Percentiles rank a stretch among this genome's conserved stretches.
phyloP scores from a whole-genome alignment of 2,329 filamentous ascomycete species.

The Fusarium sp. region DNA sequence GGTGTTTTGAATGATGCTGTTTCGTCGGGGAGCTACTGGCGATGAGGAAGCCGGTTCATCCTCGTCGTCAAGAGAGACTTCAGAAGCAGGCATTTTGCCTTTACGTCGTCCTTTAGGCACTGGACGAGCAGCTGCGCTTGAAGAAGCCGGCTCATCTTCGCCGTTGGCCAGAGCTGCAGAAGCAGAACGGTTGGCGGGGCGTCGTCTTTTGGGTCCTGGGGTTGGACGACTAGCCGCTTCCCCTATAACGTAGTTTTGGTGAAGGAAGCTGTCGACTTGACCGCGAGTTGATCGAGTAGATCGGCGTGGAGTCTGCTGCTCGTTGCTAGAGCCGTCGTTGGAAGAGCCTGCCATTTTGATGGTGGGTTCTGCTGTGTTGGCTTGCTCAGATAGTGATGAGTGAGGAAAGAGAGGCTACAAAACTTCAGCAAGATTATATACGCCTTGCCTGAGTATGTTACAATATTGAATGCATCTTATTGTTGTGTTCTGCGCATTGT shows the following conservation, averaged over 20 bases:
- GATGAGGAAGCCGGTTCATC: not conserved
- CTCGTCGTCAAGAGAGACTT: not conserved
- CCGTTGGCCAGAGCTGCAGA: not conserved
- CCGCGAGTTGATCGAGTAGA: conserved; percentile 15
- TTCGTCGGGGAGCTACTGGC: not conserved
- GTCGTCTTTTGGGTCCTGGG: not conserved
- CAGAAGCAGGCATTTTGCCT: not conserved
- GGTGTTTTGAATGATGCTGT: not conserved
- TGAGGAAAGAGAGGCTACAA: not conserved
- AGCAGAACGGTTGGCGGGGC: not conserved
- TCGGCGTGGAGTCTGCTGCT: conserved; percentile 4
- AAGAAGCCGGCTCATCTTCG: not conserved
- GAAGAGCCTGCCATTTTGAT: conserved; percentile 4
- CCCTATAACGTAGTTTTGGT: not conserved
- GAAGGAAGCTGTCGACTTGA: not conserved
- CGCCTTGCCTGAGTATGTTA: not conserved
- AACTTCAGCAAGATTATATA: not conserved
- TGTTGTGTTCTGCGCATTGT: not conserved
- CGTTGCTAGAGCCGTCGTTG: not conserved
- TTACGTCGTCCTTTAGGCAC: not conserved
- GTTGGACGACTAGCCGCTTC: conserved; percentile 1
- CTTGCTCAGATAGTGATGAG: not conserved
- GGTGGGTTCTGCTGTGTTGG: not conserved
- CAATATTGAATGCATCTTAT: not conserved
- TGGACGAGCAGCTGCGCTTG: not conserved